phyloP scores from a whole-genome alignment of 805 yeast genomes.

The Candida rishiriensis region DNA sequence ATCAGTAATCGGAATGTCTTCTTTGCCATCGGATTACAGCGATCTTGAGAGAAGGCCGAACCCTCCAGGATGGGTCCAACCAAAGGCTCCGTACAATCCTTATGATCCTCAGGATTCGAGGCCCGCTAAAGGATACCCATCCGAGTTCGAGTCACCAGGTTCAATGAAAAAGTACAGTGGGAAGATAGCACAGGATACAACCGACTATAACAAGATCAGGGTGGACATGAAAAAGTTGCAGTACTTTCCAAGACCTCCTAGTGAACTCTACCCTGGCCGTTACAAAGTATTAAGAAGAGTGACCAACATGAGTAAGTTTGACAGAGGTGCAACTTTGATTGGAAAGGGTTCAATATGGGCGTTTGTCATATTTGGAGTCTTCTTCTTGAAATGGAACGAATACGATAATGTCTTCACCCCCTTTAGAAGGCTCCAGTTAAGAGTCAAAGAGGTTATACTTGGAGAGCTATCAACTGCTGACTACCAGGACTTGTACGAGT shows the following conservation, averaged over 20 bases:
- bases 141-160: constrained; percentile 70
- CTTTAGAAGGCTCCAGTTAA: constrained; percentile 58
- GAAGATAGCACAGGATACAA: constrained; percentile 55
- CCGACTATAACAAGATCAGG: constrained; percentile 62
- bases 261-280: constrained; percentile 74
- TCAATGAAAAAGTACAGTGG: constrained; percentile 42
- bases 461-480: constrained; percentile 57
- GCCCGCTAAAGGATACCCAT: constrained; percentile 83
- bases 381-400: constrained; percentile 82
- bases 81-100: constrained; percentile 82
- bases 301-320: constrained; percentile 47
- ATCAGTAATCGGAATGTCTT: too few relatives aligned
- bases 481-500: constrained; percentile 51
- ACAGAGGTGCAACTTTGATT: constrained; percentile 56
- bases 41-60: constrained; percentile 60
- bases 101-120: constrained; percentile 72
- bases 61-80: constrained; percentile 77
- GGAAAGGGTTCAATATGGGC: constrained; percentile 47
- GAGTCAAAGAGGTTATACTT: constrained; percentile 47
- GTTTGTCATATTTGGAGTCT: constrained; percentile 54
- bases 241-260: constrained; percentile 74
- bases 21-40: constrained; percentile 1
- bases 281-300: constrained; percentile 63
- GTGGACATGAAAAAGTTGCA: constrained; percentile 70
- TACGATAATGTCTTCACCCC: constrained; percentile 69